Base-by-base conservation (phyloP, 139 green algal genomes). In the Eudorina sp. region DNA sequence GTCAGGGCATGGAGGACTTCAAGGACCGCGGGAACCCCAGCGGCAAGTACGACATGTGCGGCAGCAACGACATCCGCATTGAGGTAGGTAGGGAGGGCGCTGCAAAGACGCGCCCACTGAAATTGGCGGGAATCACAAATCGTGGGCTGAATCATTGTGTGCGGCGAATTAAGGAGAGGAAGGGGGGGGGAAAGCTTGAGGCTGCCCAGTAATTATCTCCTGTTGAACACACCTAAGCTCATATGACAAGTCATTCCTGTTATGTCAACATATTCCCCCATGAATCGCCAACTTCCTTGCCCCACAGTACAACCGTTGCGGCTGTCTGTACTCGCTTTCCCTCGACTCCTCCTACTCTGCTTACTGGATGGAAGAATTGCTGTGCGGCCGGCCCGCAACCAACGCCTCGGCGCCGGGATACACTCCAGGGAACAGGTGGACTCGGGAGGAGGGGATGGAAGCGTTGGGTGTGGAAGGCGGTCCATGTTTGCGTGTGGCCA, bases 281-380 rank as follows among this genome's bases (percentile, higher is more conserved):
- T n/a, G n/a, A n/a, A n/a, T n/a, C n/a, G n/a, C n/a, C n/a, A n/a
- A n/a, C n/a, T n/a, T n/a, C 8, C 55, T 25, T 25, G 9, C 6
- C 16, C 34, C 25, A 51, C 60, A 70, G 51, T 92, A 79, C 58
- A 93, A 93, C 85, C 69, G n/a, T 19, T 93, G 90, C 88, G 90
- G 90, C 80, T 93, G 90, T 68, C 84, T 93, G 38, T 93, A 92
- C 88, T 18, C 14, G 25, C 43, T 91, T 66, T 60, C 82, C 58
- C 19, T 90, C 14, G 83, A 89, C 90, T 77, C 31, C 68, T 64
- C 48, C 34, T 93, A 76, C 60, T n/a, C 8, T 21, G 62, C 41
- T 18, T 73, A 75, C 68, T 34, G 23, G 45, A 89, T 80, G 53
- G n/a, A 72, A 25, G 45, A 43, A 40, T 53, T 89, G 25, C 27